Evolutionary conservation across 345 rosid genomes (phyloP), one percentile per base, ranked within the genome.

Genomic region (Abelmoschus esculentus): DNA sequence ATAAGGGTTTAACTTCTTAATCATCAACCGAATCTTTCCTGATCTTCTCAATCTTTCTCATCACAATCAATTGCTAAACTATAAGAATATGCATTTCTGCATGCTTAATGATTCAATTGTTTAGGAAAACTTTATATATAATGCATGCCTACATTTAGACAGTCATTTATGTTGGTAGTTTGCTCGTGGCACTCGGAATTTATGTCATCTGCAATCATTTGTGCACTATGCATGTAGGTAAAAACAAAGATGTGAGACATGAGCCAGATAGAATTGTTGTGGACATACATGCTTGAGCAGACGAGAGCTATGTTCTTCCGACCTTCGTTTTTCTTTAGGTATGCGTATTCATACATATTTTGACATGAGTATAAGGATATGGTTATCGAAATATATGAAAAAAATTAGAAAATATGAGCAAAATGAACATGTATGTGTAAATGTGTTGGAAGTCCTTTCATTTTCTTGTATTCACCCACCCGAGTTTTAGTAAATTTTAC

Each of bases 221-320:
- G 49, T 18, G 29, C 49, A 17, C 50, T 9, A 18, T n/a, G n/a
- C 49, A 38, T 62, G 22, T 62, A 18, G 66, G 49, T 17, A 44
- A 62, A 61, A 7, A 61, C 47, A 34, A 38, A 62, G 49, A 17
- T 10, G 46, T 9, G 9, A 17, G 49, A 7, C 50, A 9, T 36
- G 40, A 36, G 66, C 66, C 40, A 36, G 49, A 49, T 62, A 62
- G 49, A 38, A 36, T 10, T 62, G 29, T 62, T 62, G 53, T 63
- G 52, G 10, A 63, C n/a, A 38, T 19, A 40, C 67, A 40, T 40
- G 28, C 47, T 61, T 29, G 17, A 61, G 44, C n/a, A 61, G 6
- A n/a, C n/a, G n/a, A n/a, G n/a, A n/a, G n/a, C n/a, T n/a, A n/a
- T n/a, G n/a, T n/a, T n/a, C n/a, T n/a, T n/a, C n/a, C n/a, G n/a